phyloP scores from a whole-genome alignment of 2,329 filamentous ascomycete species.

The Ceratocystis cacaofunesta region DNA sequence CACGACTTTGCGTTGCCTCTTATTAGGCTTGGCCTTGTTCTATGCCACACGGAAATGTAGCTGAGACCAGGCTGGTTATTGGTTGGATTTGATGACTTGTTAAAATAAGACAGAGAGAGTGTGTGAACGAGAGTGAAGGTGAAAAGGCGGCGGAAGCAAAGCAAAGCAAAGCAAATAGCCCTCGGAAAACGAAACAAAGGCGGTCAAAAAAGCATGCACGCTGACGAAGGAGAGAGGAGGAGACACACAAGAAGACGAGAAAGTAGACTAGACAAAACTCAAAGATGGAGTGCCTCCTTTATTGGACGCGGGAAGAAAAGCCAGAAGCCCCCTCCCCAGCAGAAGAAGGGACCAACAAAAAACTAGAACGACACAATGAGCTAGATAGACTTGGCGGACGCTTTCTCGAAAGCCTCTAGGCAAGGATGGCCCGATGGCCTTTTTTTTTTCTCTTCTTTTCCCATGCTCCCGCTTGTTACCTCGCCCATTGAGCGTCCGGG shows the following conservation, averaged over 20 bases:
- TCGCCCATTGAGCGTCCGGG: no score
- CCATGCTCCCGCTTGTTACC: background rate
- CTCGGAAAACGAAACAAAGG: background rate
- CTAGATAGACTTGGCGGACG: background rate
- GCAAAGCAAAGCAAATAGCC: background rate
- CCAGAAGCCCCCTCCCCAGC: background rate
- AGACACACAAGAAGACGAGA: background rate
- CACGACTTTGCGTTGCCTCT: no score
- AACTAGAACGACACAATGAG: background rate
- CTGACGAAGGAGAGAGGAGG: background rate
- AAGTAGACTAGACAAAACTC: background rate
- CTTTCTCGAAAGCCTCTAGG: background rate
- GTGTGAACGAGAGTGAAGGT: no score
- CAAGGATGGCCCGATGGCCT: background rate
- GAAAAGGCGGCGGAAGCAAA: background rate
- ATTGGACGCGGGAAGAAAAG: background rate
- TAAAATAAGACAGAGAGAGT: no score
- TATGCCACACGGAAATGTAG: no score
- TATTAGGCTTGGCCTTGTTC: no score
- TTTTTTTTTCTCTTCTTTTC: background rate
- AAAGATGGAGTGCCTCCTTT: background rate
- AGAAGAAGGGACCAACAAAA: background rate
- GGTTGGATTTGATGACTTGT: no score
- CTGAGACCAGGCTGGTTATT: no score
- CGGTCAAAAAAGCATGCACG: constrained; percentile 3